Base-by-base conservation (phyloP, 2,329 filamentous ascomycete genomes). In the Aureobasidium sp. region DNA sequence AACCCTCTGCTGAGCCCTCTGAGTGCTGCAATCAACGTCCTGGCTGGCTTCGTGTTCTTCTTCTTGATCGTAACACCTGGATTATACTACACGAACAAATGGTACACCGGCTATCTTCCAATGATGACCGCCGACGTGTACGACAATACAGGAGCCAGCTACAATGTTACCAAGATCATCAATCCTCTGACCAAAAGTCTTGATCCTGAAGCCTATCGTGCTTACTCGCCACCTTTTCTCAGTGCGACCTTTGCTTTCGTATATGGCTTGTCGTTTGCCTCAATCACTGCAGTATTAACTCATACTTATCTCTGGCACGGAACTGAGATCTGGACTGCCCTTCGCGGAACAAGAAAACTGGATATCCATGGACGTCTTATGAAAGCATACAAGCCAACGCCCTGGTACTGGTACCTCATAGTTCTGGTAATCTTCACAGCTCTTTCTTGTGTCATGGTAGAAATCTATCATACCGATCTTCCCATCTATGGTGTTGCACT, bases 401-500 rank as follows among this genome's bases (percentile, higher is more conserved):
- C 91, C 0, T 81, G 91, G 68, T 82, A 79, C 48, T 96, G 91
- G 91, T 59, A 71, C 27, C 64, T 63, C 5, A 54, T 65, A 4
- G 61, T 69, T 7, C 61, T 68, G 9, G 64, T 67, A 27, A 48
- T 69, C 45, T 68, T 66, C 61, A 67, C 66, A 2, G 68, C 66
- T 9, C 63, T 70, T 0, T 67, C 68, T 0, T 67, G 69, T 44
- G 66, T 70, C 2, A 59, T 69, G 62, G 68, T 64, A 1, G 67
- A 69, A 53, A 60, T 68, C 15, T 71, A 65, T 50, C 47, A 68
- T 25, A 70, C 68, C 1, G 52, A 69, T 53, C 64, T 71, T 16
- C 91, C 91, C 0, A 95, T 91, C 88, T 94, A 94, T 69, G 91
- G 91, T 4, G 79, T 96, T 3, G 78, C 95, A 16, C 81, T 96